Evolutionary conservation across 345 rosid species (phyloP).

Genomic region (Firmiana major): DNA sequence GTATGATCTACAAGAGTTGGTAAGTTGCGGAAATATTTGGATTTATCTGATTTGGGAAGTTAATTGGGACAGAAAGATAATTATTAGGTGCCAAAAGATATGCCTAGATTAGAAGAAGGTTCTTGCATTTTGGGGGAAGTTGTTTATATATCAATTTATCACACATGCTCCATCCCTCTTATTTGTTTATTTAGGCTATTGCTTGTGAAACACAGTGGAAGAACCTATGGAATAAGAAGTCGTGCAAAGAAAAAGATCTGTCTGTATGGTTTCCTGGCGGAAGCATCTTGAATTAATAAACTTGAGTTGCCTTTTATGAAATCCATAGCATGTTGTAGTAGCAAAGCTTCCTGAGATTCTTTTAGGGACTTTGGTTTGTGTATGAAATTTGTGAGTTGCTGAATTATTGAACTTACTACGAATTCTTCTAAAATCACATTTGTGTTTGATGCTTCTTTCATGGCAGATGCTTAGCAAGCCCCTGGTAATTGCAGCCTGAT

Average conservation of each 20-base stretch:
- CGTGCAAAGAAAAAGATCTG: not conserved
- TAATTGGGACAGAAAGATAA: not conserved
- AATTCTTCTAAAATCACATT: conserved; percentile 2
- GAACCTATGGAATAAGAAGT: not conserved
- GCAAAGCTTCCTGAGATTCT: not conserved
- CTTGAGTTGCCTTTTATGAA: not conserved
- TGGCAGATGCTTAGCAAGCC: conserved; percentile 28
- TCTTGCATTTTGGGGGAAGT: not conserved
- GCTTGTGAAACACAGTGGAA: not conserved
- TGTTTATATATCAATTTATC: not conserved
- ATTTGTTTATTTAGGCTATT: not conserved
- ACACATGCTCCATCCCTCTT: not conserved
- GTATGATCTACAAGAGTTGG: not conserved
- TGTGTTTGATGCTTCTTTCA: conserved; percentile 8
- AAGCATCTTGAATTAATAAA: not conserved
- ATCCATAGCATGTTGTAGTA: not conserved
- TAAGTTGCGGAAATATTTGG: not conserved
- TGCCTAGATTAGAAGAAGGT: not conserved
- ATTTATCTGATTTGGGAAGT: not conserved
- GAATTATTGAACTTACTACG: not conserved
- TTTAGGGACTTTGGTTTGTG: conserved; percentile 6
- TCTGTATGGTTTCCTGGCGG: not conserved
- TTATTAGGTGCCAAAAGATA: not conserved
- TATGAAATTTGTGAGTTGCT: not conserved
- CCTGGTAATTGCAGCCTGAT: conserved; percentile 8